These are phyloP conservation scores for Pichia cactophila DNA, from an alignment of 1,139 yeast species.

Conservation along the genomic window DNA sequence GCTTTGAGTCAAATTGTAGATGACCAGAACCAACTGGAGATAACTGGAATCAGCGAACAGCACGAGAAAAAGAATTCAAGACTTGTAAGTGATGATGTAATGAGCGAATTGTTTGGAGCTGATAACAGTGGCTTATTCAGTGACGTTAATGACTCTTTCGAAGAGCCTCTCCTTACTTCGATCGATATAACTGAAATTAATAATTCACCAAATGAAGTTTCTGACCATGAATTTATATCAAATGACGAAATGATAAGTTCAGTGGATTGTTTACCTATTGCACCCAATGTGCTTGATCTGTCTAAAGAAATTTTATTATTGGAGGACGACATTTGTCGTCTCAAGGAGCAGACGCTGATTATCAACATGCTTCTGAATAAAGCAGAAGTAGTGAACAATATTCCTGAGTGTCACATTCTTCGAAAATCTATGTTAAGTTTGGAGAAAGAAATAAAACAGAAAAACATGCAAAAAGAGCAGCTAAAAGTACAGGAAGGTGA, in stretches of 20 bases:
- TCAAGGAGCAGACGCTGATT: constrained; percentile 56
- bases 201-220: neutral
- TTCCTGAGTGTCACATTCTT: constrained; percentile 59
- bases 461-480: constrained; percentile 72
- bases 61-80: constrained; percentile 19
- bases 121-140: constrained; percentile 20
- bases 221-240: constrained; percentile 6
- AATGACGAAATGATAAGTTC: constrained; percentile 11
- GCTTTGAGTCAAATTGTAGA: constrained; percentile 60
- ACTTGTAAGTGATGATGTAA: constrained; percentile 26
- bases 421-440: constrained; percentile 59
- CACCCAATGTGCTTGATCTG: constrained; percentile 62
- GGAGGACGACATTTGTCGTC: constrained; percentile 49
- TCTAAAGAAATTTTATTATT: constrained; percentile 58
- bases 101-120: constrained; percentile 35
- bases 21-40: constrained; percentile 9
- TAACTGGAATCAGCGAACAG: neutral
- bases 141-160: constrained; percentile 7
- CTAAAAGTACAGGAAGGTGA: constrained; percentile 78
- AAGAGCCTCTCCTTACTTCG: neutral
- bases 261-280: constrained; percentile 37
- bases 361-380: constrained; percentile 62
- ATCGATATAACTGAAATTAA: neutral
- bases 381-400: constrained; percentile 76
- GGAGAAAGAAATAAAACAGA: constrained; percentile 60